Base-by-base conservation (phyloP, 768 basidiomycete species). In the Phallus indusiatus region DNA sequence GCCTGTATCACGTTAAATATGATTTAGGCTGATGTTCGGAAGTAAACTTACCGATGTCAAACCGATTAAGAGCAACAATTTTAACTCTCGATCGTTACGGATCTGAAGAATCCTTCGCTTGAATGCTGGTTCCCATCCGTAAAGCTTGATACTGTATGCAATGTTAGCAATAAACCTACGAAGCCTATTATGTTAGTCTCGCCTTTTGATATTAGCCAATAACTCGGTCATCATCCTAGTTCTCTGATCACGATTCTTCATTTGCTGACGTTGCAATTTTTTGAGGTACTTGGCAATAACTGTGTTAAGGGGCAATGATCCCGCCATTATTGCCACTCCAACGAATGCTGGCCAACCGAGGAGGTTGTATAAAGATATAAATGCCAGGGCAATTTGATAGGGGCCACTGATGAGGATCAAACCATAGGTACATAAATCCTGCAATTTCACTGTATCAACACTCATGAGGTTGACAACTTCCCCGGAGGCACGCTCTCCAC, bases 391-490 rank as follows among this genome's bases (percentile, higher is more conserved):
- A 62, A 97, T 90, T 85, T 93, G 93, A 67, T 90, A 81, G 6
- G 93, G 88, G 1, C 91, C 94, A 2, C 86, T 90, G 67, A 94
- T 78, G 3, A 84, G 78, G 61, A 95, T 94, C 47, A 96, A 75
- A 1, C 87, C 91, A 67, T 88, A 91, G 0, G 85, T 82, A 68
- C 87, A 89, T 22, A 92, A 75, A 60, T 93, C 90, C 64, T 91
- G 88, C 47, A 93, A 71, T 36, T 88, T 75, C 14, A 81, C 84
- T 0, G 90, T 82, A 63, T 93, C 90, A 14, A 95, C 92, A 8
- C 86, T 87, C 86, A 94, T 94, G 34, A 95, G 72, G 67, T 96
- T 97, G 62, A 96, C 92, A 36, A 96, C 94, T 68, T 96, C 94
- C 0, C 95, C 94, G 0, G 90, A 83, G 0, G 89, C 80, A 47